Base-by-base conservation (phyloP, 2,329 filamentous ascomycete species). In the Paraphaeosphaeria sporulosa region DNA sequence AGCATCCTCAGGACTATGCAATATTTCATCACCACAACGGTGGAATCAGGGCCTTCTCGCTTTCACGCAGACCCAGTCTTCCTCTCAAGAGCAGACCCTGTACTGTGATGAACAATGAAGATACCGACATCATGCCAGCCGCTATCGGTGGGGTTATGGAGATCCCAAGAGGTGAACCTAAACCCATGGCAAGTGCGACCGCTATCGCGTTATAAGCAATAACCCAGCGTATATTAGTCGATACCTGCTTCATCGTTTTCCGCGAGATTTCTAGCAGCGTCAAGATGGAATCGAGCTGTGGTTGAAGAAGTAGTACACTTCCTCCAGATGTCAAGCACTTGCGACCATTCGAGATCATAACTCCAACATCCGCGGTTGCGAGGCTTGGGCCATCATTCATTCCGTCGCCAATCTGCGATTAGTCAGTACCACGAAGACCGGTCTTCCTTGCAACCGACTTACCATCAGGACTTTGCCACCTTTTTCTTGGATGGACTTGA, bases 381-480 rank as follows among this genome's bases (percentile, higher is more conserved):
- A 56, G 58, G 25, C 52, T 56, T 7, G 43, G 52, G 3, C 52
- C 44, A 40, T 60, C 58, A 30, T 60, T 60, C 58, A 56, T 56
- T 8, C 52, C 58, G 34, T 56, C 51, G 7, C 58, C 58, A 27
- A 60, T 40, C 57, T 19, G 43, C 9, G 2, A 12, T 9, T 36
- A 10, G 34, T 10, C 34, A 36, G 34, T 27, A 27, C 25, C 43
- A 19, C 43, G 6, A 46, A 15, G 9, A 3, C 23, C 13, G 13
- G n/a, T 12, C 6, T 46, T 10, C 10, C n/a, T 46, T 46, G 43
- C n/a, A 15, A 46, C 10, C 17, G n/a, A 46, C 47, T 38, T 53
- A 47, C 49, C 57, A 60, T 60, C 23, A 60, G 44, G 3, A 60
- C 58, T 40, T 56, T 51, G 12, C 52, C 52, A 25, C 58, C 58